Evolutionary conservation across 306 rosid species (phyloP), one percentile per base, ranked within the genome.

Genomic region (Canavalia gladiata): DNA sequence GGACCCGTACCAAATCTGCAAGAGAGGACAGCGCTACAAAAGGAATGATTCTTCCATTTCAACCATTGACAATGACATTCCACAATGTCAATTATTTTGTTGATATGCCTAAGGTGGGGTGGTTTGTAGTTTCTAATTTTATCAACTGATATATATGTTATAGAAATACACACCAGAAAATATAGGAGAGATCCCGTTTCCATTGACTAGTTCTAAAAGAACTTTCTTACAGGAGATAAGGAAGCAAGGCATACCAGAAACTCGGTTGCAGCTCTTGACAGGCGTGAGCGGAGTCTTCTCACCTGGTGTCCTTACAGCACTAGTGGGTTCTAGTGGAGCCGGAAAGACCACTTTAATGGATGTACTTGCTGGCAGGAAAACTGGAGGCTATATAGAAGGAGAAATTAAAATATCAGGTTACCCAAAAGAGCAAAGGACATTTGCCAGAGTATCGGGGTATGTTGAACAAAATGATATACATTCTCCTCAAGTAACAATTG

Each of bases 341-440:
- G 98, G 98, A 59, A 92, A 94, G 89, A 94, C 98, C 81, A 94
- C 98, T 52, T 68, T 94, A 77, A 94, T 94, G 98, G 98, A 94
- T 60, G 98, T 94, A 41, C 92, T 94, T 45, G 97, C 98, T 28
- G 98, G 98, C 51, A 91, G 98, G 86, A 94, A 94, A 86, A 94
- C 98, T 34, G 98, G 97, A 54, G 98, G 98, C 18, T 90, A 90
- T 83, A 90, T 92, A 11, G 97, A 94, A 82, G 98, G 98, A 43
- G 91, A 89, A 7, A 87, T 94, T 75, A 89, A 66, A 72, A 91
- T 94, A 87, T 92, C 98, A 33, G 98, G 98, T 60, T 85, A 90
- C 84, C 89, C 92, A 49, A 92, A 94, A 86, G 94, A 80, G 85
- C 97, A 94, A 80, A 83, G 72, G 28, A 88, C 96, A 57, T 92